Evolutionary conservation across 2,329 filamentous ascomycete species (phyloP).

Genomic region (Cytospora chrysosperma): DNA sequence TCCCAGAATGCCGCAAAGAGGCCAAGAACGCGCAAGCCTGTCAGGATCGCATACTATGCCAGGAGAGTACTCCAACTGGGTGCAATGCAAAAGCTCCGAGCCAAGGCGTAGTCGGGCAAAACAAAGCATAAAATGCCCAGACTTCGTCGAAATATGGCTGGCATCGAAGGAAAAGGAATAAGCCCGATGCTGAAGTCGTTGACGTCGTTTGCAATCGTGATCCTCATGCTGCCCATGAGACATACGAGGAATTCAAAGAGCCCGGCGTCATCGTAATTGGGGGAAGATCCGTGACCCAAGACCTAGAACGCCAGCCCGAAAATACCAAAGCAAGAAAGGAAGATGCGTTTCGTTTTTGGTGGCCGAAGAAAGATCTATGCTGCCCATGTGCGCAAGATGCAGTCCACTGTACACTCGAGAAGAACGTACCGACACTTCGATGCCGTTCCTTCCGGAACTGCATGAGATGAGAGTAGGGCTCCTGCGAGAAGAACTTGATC

Average conservation of each 20-base stretch:
- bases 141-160: slow-evolving; percentile 5
- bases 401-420: slow-evolving; percentile 19
- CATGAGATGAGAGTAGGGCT: slow-evolving; percentile 9
- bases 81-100: slow-evolving; percentile 11
- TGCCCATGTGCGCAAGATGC: slow-evolving; percentile 17
- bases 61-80: slow-evolving; percentile 6
- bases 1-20: not conserved
- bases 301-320: slow-evolving; percentile 15
- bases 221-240: slow-evolving; percentile 1
- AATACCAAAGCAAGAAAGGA: slow-evolving; percentile 4
- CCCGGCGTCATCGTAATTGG: slow-evolving; percentile 6
- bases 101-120: slow-evolving; percentile 1
- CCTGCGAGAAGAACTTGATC: slow-evolving; percentile 15
- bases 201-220: slow-evolving; percentile 24
- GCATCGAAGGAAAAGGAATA: slow-evolving; percentile 1
- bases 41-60: slow-evolving; percentile 8
- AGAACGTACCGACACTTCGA: slow-evolving; percentile 3
- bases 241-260: slow-evolving; percentile 10
- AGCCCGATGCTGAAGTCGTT: slow-evolving; percentile 20
- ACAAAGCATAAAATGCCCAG: not conserved
- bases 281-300: not conserved
- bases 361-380: slow-evolving; percentile 23
- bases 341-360: slow-evolving; percentile 19
- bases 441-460: slow-evolving; percentile 5
- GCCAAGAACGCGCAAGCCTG: not conserved